Evolutionary conservation across 306 rosid genomes (phyloP).

Genomic region (Vigna reflexopilosa): DNA sequence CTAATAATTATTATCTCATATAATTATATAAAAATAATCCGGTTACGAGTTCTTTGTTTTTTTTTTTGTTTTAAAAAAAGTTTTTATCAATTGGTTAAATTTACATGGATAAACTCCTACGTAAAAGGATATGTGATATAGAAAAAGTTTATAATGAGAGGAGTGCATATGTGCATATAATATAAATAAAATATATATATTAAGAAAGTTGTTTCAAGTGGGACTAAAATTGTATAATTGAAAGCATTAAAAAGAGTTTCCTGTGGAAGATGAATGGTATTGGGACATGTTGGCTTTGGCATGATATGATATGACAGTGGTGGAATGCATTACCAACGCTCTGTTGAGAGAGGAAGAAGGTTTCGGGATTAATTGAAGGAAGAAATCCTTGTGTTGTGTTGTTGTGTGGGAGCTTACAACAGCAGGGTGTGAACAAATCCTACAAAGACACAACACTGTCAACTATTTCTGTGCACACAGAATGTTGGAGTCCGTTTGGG

Average conservation of each 20-base stretch:
- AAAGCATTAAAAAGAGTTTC: background rate
- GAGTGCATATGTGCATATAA: background rate
- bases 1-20: too few relatives aligned
- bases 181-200: too few relatives aligned
- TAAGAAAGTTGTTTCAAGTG: too few relatives aligned
- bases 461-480: constrained; percentile 28
- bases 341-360: constrained; percentile 3
- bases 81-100: too few relatives aligned
- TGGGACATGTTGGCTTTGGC: background rate
- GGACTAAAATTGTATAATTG: background rate
- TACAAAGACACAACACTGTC: background rate
- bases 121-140: too few relatives aligned
- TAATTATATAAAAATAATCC: too few relatives aligned
- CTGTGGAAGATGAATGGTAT: constrained; percentile 2
- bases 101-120: too few relatives aligned
- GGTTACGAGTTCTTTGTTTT: too few relatives aligned
- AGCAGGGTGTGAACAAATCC: constrained; percentile 27
- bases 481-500: constrained; percentile 42
- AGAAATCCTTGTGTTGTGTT: constrained; percentile 10
- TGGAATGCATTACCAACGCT: constrained; percentile 51
- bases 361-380: constrained; percentile 30
- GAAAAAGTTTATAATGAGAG: too few relatives aligned
- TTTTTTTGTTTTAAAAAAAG: too few relatives aligned
- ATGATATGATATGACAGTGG: constrained; percentile 1
- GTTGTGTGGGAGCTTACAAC: constrained; percentile 8